Base-by-base conservation (phyloP, 140 eudicot species). In the Cichorium intybus region DNA sequence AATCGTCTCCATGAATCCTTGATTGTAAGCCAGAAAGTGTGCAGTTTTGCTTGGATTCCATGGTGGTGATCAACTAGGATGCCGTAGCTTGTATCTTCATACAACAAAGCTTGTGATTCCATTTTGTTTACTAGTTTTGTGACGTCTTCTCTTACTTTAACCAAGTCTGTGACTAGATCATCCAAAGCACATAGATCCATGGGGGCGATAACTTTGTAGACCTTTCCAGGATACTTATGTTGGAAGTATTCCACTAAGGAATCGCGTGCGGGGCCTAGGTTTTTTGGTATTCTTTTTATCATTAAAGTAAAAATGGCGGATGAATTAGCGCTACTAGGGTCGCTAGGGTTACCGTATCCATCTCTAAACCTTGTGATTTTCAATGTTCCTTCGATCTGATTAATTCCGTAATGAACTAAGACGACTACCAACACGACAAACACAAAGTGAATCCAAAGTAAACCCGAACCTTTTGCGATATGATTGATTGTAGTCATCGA, bases 121-220 rank as follows among this genome's bases (percentile, higher is more conserved):
- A 94, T 86, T 16, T 77, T 94, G 1, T 59, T 77, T 11, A 86
- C 97, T 66, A 88, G 24, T 55, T 82, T 88, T 2, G 88, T 70
- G n/a, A 94, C 89, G 46, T 74, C 76, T 24, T 94, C 97, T 76
- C 97, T 82, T 66, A 86, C 99, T 63, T 78, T 83, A 41, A 94
- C 94, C 85, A 94, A 61, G 21, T 89, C 94, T 6, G 87, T 79
- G 1, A 75, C 99, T 64, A 89, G 78, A 76, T 89, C 97, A 76
- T 94, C 97, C 79, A 94, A 79, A 2, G 97, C 93, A 66, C 90
- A 88, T 64, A 94, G 81, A 86, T 94, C 99, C 99, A 94, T 89
- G 0, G 97, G 99, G 47, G 82, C 80, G 33, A 94, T 68, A 28
- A 94, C 87, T 57, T 67, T 76, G 73, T 83, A 89, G 49, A 94